Conservation (phyloP, 2,329 filamentous ascomycete genomes). For the Nemania diffusa region DNA sequence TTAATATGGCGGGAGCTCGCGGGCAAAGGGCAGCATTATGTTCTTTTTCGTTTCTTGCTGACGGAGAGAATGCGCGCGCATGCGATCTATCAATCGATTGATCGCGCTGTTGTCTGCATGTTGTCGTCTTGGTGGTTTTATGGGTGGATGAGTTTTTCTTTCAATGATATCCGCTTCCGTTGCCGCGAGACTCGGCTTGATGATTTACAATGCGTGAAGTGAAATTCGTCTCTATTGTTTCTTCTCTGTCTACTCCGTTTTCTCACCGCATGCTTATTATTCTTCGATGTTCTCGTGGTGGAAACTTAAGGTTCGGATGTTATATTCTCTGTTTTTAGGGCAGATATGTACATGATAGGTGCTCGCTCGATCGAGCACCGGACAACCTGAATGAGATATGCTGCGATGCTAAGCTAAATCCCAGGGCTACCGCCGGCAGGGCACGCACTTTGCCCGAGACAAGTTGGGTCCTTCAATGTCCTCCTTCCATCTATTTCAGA, state of each 20-base stretch:
- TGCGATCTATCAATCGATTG: no score
- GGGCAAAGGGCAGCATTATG: constrained; percentile 8
- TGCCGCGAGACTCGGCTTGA: constrained; percentile 1
- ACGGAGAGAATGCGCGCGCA: neutral
- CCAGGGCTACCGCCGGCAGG: neutral
- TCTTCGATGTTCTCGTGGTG: no score
- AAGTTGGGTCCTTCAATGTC: neutral
- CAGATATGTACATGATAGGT: constrained; percentile 26
- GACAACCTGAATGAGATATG: neutral
- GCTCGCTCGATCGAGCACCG: constrained; percentile 11
- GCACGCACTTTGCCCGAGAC: neutral
- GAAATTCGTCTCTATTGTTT: neutral
- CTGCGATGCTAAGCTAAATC: neutral
- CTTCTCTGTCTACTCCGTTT: no score
- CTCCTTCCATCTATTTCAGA: constrained; percentile 14
- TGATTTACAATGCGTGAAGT: neutral
- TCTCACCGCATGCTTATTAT: no score
- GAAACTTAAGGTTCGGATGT: neutral
- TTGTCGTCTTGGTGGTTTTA: neutral
- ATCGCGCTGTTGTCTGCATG: neutral
- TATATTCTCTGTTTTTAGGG: constrained; percentile 6
- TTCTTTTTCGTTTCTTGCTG: constrained; percentile 13
- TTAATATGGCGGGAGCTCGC: neutral
- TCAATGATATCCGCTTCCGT: constrained; percentile 33
- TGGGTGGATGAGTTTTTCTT: constrained; percentile 11